Base-by-base conservation (phyloP, 2,329 filamentous ascomycete species). In the Stagonosporopsis vannaccii region DNA sequence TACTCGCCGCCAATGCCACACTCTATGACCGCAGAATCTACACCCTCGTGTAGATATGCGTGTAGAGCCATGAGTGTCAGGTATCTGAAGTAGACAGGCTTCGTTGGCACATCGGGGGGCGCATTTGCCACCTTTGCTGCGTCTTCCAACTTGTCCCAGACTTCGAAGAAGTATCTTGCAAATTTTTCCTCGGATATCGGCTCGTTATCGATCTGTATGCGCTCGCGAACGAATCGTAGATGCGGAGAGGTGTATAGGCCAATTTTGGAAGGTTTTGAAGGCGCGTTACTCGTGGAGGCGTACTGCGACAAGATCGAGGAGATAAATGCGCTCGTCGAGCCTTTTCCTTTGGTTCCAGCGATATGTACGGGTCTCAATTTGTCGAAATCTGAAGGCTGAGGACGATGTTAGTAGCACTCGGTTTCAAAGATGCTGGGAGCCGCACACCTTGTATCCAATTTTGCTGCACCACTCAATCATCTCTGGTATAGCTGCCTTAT, bases 1-100 rank as follows among this genome's bases (percentile, higher is more conserved):
- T 92, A 92, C 77, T 97, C 91, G 44, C 93, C 95, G 15, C 95
- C 95, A 61, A 98, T 96, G 0, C 95, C 95, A 68, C 92, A 96
- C 77, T 99, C 95, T 30, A 98, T 84, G 9, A 98, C 87, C 0
- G 92, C 93, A 17, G 87, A 87, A 60, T 88, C 82, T 0, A 97
- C 87, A 1, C 89, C 88, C 72, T 95, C 89, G 43, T 82, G 76
- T 23, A 96, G 70, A 66, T 96, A 99, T 1, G 88, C 84, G 69
- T 96, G 92, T 67, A 96, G 86, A 1, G 93, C 93, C 79, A 97
- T 84, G 33, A 99, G 82, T 0, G 94, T 97, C 70, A 99, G 75
- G 71, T 91, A 97, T 25, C 94, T 89, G 75, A 98, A 98, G 76
- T 96, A 98, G 47, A 92, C 90, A 0, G 95, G 95, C 74, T 96